These are phyloP conservation scores for fission yeast (Schizosaccharomyces pombe) DNA, from an alignment of 805 yeast genomes.

Conservation along the genomic window ASM294v3 CU329670.1:321001-321500, in stretches of 20 bases:
- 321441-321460: neutral
- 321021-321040: slow-evolving; percentile 32
- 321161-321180: slow-evolving; percentile 60
- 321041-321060: slow-evolving; percentile 81
- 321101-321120: slow-evolving; percentile 82
- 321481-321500: too few species aligned
- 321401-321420: neutral
- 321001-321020: slow-evolving; percentile 10
- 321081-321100: slow-evolving; percentile 81
- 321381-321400: neutral
- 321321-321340: neutral
- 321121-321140: slow-evolving; percentile 84
- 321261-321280: neutral
- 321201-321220: neutral
- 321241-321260: neutral
- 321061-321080: slow-evolving; percentile 74
- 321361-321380: neutral
- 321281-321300: neutral
- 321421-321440: neutral
- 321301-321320: neutral
- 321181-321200: slow-evolving; percentile 15
- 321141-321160: slow-evolving; percentile 74
- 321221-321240: neutral
- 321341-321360: neutral
- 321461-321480: neutral